Evolutionary conservation across 2,329 filamentous ascomycete genomes (phyloP).

Genomic region (Penicillium sp.): DNA sequence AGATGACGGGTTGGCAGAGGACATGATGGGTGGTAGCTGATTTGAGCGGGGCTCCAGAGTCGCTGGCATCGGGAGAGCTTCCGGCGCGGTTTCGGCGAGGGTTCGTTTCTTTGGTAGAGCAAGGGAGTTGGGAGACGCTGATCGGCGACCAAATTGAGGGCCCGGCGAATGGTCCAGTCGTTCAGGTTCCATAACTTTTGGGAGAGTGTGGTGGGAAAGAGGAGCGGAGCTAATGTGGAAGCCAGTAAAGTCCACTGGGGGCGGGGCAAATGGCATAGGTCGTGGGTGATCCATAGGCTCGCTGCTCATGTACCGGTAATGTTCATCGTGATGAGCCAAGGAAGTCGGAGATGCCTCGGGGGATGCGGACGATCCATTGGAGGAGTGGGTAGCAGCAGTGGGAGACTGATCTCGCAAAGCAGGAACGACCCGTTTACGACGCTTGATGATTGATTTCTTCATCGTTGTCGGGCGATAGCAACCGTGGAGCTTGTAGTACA

Average conservation of each 20-base stretch:
- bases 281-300: conserved; percentile 38
- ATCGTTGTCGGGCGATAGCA: conserved; percentile 92
- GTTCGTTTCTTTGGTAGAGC: conserved; percentile 36
- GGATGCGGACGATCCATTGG: conserved; percentile 42
- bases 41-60: conserved; percentile 34
- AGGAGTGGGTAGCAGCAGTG: conserved; percentile 38
- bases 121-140: conserved; percentile 29
- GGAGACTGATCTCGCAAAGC: conserved; percentile 54
- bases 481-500: conserved; percentile 95
- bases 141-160: conserved; percentile 31
- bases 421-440: conserved; percentile 88
- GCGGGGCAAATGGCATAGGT: conserved; percentile 37
- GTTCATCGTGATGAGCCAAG: conserved; percentile 30
- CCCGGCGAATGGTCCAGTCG: conserved; percentile 28
- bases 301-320: conserved; percentile 32
- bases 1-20: conserved; percentile 32
- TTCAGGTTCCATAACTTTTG: conserved; percentile 32
- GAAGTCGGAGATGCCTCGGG: conserved; percentile 38
- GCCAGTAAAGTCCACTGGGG: conserved; percentile 49
- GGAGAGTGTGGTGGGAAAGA: conserved; percentile 30
- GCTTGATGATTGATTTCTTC: conserved; percentile 97
- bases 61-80: conserved; percentile 26
- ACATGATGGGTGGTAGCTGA: conserved; percentile 39
- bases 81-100: conserved; percentile 32
- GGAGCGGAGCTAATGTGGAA: conserved; percentile 36